Percentiles rank a stretch among this genome's conserved stretches.
Evolutionary conservation across 345 rosid species (phyloP).

Genomic region (Microthlaspi erraticum): DNA sequence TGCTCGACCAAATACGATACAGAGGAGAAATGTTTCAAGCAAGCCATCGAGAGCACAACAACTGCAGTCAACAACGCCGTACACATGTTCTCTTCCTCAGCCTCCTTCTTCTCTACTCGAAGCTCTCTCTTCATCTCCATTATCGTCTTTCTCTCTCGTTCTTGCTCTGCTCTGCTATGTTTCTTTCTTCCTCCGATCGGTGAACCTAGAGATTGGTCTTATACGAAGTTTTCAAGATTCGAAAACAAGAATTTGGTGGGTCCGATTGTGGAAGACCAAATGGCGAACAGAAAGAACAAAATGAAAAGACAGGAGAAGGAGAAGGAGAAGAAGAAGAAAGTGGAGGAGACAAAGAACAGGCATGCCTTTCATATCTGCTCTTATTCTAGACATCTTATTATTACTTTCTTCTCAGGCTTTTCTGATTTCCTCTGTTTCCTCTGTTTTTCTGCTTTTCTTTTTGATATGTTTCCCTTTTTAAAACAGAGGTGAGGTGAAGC

Average conservation of each 20-base stretch:
- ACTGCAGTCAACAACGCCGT: conserved; percentile 63
- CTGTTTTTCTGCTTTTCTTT: conserved; percentile 28
- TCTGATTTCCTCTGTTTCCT: conserved; percentile 29
- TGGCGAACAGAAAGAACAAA: conserved; percentile 46
- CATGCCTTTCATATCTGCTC: conserved; percentile 45
- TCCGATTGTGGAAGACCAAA: conserved; percentile 48
- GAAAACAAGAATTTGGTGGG: conserved; percentile 37
- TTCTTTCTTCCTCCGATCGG: conserved; percentile 1
- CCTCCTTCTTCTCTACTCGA: conserved; percentile 29
- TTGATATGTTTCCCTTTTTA: not conserved
- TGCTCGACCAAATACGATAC: conserved; percentile 55
- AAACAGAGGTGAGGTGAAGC: no score
- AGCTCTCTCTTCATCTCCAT: conserved; percentile 46
- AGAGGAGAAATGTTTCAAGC: conserved; percentile 52
- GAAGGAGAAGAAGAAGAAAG: conserved; percentile 19
- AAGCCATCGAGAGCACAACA: conserved; percentile 58
- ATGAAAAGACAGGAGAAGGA: conserved; percentile 47
- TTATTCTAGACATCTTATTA: conserved; percentile 46
- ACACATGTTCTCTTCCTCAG: conserved; percentile 49
- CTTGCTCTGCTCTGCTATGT: conserved; percentile 1
- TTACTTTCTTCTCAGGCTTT: conserved; percentile 51
- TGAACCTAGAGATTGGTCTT: conserved; percentile 24
- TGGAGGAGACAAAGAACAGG: conserved; percentile 62
- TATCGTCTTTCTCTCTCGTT: not conserved
- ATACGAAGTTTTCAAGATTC: conserved; percentile 31